Percentiles rank a stretch among this genome's conserved stretches.
These are phyloP conservation scores for Lasiosphaeriaceae sp. DNA, from an alignment of 495 filamentous ascomycete species.

Conservation along the genomic window DNA sequence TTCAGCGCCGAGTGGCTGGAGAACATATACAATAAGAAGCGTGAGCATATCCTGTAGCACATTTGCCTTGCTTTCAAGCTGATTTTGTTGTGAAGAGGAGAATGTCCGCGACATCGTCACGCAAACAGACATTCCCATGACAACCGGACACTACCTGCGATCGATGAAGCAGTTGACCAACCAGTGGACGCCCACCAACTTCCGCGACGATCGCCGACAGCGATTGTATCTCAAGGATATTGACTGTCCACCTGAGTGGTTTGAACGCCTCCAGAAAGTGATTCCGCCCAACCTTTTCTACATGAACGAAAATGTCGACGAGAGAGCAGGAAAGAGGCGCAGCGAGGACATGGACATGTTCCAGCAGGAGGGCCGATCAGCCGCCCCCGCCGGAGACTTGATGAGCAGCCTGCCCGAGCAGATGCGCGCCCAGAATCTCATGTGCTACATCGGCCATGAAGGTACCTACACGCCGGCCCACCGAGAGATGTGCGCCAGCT, in stretches of 20 bases:
- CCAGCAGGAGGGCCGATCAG: slow-evolving; percentile 35
- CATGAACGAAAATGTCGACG: slow-evolving; percentile 66
- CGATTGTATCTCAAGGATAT: slow-evolving; percentile 94
- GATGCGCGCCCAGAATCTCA: slow-evolving; percentile 91
- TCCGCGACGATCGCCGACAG: slow-evolving; percentile 66
- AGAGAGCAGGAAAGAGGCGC: slow-evolving; percentile 42
- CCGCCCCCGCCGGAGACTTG: slow-evolving; percentile 67
- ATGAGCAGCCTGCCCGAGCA: slow-evolving; percentile 86
- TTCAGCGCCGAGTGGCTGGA: slow-evolving; percentile 80
- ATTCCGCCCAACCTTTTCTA: slow-evolving; percentile 82
- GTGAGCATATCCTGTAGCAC: slow-evolving; percentile 40
- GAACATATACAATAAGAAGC: slow-evolving; percentile 65
- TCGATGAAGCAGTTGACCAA: slow-evolving; percentile 74
- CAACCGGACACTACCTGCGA: slow-evolving; percentile 81
- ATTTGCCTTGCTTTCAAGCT: background rate
- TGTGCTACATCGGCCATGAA: slow-evolving; percentile 98
- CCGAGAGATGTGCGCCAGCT: slow-evolving; percentile 93
- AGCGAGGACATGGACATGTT: slow-evolving; percentile 42
- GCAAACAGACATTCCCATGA: slow-evolving; percentile 68
- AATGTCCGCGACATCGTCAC: slow-evolving; percentile 71
- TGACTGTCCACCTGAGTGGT: slow-evolving; percentile 84
- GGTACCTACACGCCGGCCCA: slow-evolving; percentile 96
- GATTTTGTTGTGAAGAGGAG: slow-evolving; percentile 37
- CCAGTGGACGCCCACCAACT: slow-evolving; percentile 65
- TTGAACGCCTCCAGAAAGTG: slow-evolving; percentile 66